phyloP scores from a whole-genome alignment of 441 rosid species.

The Adansonia madagascariensis region DNA sequence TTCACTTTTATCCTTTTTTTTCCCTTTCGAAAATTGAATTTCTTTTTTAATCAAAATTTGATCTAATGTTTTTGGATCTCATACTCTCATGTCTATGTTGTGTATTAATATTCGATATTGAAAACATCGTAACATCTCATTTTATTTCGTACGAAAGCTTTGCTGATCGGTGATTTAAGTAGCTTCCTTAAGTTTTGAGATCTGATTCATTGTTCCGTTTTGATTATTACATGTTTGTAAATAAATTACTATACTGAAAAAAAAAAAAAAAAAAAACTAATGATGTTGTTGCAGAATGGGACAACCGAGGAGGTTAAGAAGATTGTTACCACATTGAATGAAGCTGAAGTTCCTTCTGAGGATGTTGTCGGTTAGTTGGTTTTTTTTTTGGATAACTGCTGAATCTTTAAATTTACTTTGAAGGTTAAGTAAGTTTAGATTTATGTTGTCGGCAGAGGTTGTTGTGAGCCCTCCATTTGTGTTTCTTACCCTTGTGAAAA shows the following conservation, averaged over 20 bases:
- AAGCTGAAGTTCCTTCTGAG: slow-evolving; percentile 68
- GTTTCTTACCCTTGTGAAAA: slow-evolving; percentile 58
- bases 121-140: background rate
- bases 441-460: slow-evolving; percentile 52
- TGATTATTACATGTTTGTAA: background rate
- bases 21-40: background rate
- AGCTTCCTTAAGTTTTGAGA: slow-evolving; percentile 11
- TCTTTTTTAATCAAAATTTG: background rate
- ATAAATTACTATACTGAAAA: background rate
- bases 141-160: background rate
- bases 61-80: background rate
- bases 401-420: background rate
- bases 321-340: slow-evolving; percentile 59
- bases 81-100: background rate
- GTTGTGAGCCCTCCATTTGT: slow-evolving; percentile 78
- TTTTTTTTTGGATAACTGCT: background rate
- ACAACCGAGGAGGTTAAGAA: slow-evolving; percentile 70
- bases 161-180: background rate
- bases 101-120: slow-evolving; percentile 9
- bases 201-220: background rate
- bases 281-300: slow-evolving; percentile 53
- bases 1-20: background rate
- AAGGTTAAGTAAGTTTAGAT: background rate
- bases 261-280: background rate
- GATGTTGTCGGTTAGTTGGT: slow-evolving; percentile 62